These are phyloP conservation scores for Vigna mungo DNA, from an alignment of 306 rosid genomes.

Conservation along the genomic window DNA sequence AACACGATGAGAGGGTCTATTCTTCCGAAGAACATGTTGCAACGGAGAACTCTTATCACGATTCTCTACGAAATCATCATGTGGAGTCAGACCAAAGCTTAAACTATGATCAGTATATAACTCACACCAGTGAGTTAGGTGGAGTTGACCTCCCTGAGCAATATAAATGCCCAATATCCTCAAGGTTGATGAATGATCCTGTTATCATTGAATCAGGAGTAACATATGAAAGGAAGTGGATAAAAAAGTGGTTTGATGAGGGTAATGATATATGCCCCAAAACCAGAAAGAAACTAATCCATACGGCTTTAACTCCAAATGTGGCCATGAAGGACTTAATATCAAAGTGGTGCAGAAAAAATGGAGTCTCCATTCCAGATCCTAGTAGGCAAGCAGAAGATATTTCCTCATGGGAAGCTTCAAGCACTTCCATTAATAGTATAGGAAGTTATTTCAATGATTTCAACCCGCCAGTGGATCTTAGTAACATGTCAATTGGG, in stretches of 20 bases:
- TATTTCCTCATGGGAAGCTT: slow-evolving; percentile 55
- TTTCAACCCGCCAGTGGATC: slow-evolving; percentile 66
- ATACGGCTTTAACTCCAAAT: slow-evolving; percentile 66
- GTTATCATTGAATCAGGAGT: slow-evolving; percentile 83
- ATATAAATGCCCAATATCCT: slow-evolving; percentile 80
- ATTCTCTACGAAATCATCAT: slow-evolving; percentile 42
- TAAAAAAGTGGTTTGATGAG: slow-evolving; percentile 87
- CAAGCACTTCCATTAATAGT: slow-evolving; percentile 72
- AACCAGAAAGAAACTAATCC: slow-evolving; percentile 58
- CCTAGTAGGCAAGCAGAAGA: slow-evolving; percentile 57
- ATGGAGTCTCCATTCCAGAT: slow-evolving; percentile 63
- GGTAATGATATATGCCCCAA: slow-evolving; percentile 76
- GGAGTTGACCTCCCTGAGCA: slow-evolving; percentile 62
- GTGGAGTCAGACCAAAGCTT: slow-evolving; percentile 45
- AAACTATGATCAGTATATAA: slow-evolving; percentile 34
- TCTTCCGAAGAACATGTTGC: slow-evolving; percentile 41
- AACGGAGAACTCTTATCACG: slow-evolving; percentile 42
- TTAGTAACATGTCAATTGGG: slow-evolving; percentile 73
- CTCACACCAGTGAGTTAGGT: slow-evolving; percentile 47
- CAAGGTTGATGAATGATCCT: slow-evolving; percentile 87
- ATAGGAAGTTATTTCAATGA: slow-evolving; percentile 75
- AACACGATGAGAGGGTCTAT: slow-evolving; percentile 48
- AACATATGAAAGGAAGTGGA: slow-evolving; percentile 87
- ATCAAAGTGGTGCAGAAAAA: slow-evolving; percentile 70
- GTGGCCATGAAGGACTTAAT: slow-evolving; percentile 66